Percentiles rank a stretch among this genome's conserved stretches.
These are phyloP conservation scores for Plasmodium billcollinsi DNA, from an alignment of 169 alveolate genomes.

Conservation along the genomic window DNA sequence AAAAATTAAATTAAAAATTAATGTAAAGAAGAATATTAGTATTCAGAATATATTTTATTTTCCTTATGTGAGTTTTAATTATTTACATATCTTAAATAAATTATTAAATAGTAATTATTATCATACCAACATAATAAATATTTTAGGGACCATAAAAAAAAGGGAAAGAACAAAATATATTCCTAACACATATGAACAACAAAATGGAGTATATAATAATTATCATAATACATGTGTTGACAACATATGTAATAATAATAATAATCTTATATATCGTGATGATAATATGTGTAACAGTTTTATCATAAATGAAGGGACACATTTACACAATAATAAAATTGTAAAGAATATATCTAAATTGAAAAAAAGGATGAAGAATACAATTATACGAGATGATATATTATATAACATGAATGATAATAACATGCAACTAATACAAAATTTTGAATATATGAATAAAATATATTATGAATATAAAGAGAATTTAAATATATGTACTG, in stretches of 20 bases:
- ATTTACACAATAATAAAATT: neutral
- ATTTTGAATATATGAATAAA: neutral
- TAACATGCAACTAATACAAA: neutral
- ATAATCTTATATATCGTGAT: too few relatives aligned
- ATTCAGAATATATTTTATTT: constrained; percentile 40
- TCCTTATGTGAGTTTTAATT: constrained; percentile 59
- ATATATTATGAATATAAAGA: constrained; percentile 13
- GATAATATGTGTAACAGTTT: neutral
- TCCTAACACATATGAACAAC: too few relatives aligned
- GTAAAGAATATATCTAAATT: neutral
- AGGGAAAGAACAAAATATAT: neutral
- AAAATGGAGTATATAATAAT: too few relatives aligned
- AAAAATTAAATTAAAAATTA: constrained; percentile 31
- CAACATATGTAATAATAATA: too few relatives aligned
- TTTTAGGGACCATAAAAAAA: neutral
- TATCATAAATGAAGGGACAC: neutral
- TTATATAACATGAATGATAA: neutral
- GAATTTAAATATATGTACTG: constrained; percentile 39
- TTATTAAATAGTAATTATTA: constrained; percentile 27
- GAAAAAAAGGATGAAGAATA: neutral
- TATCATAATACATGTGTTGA: too few relatives aligned
- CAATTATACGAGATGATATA: neutral
- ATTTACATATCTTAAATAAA: neutral
- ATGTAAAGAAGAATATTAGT: constrained; percentile 26
- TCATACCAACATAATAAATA: neutral